A percentile compares a stretch with the other conserved stretches of the same genome.
Evolutionary conservation across 352 stramenopile genomes (phyloP).

Genomic region (Phytophthora chlamydospora): DNA sequence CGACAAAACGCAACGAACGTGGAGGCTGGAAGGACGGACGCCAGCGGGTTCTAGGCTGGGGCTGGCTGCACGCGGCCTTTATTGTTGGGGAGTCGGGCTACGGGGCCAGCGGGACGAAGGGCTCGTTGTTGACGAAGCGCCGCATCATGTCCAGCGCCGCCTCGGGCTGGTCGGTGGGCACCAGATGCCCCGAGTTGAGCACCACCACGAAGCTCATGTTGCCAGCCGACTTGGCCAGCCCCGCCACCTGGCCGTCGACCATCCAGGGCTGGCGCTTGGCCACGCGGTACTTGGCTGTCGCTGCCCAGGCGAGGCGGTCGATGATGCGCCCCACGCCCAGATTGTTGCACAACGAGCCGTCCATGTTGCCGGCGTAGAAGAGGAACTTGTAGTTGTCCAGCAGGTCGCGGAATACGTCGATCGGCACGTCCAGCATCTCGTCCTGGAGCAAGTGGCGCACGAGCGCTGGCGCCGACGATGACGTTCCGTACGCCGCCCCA

Average conservation of each 20-base stretch:
- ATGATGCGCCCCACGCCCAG: conserved; percentile 79
- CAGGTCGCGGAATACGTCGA: conserved; percentile 76
- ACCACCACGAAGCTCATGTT: conserved; percentile 89
- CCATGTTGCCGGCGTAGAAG: conserved; percentile 88
- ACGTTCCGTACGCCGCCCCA: conserved; percentile 61
- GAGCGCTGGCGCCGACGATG: conserved; percentile 53
- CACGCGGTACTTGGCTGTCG: conserved; percentile 67
- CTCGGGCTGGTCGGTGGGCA: conserved; percentile 72
- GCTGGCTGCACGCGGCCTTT: conserved; percentile 1
- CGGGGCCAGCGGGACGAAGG: conserved; percentile 32
- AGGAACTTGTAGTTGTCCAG: conserved; percentile 87
- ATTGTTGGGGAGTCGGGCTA: conserved; percentile 18
- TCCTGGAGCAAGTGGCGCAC: conserved; percentile 76
- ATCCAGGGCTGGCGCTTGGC: conserved; percentile 64
- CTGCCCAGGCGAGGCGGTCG: conserved; percentile 76
- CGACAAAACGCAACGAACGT: conserved; percentile 14
- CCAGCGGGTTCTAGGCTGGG: conserved; percentile 17
- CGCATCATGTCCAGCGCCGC: conserved; percentile 84
- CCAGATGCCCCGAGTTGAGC: conserved; percentile 79
- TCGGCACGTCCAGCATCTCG: conserved; percentile 81
- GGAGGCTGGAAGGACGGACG: conserved; percentile 6
- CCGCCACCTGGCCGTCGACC: conserved; percentile 63
- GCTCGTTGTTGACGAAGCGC: conserved; percentile 67
- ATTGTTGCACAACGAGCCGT: conserved; percentile 84
- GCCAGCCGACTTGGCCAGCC: conserved; percentile 68